Base-by-base conservation (phyloP, 2,329 filamentous ascomycete genomes). In the Epichloe typhina region DNA sequence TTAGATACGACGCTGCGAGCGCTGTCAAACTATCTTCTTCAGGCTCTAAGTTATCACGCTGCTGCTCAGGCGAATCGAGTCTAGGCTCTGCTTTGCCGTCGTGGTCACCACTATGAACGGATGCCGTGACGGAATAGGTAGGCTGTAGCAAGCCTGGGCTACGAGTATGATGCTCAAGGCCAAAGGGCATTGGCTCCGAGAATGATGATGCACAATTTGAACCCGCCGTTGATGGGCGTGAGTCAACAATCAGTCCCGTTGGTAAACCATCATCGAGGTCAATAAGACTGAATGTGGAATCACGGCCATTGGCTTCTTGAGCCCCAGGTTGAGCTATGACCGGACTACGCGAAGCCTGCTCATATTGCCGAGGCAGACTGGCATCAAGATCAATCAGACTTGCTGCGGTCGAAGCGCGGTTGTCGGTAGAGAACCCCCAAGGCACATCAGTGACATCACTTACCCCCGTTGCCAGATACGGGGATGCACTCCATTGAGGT, bases 321-420 rank as follows among this genome's bases (percentile, higher is more conserved):
- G 42, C 42, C 42, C 7, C 42, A 13, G 42, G 42, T 31, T 19
- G 21, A 26, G 42, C 17, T 7, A 5, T 23, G 38, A 17, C 38
- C n/a, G 38, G 38, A 17, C 38, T 17, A 39, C 38, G 38, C 38
- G 38, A 39, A 39, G 38, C 38, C 38, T 39, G 38, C 38, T 39
- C n/a, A 15, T 17, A 17, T 19, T 39, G 38, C n/a, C 9, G 38
- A 40, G 75, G 67, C 53, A 78, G 64, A 53, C 72, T 72, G 69
- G 77, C 72, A 52, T 79, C 76, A 5, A 78, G 67, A 52, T 78
- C 75, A 51, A 78, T 78, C 21, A 77, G 62, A 49, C 69, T 72
- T 6, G 26, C 26, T 26, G 70, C 64, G 9, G 68, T 61, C 1
- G 72, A 73, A 45, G 66, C 67, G 21, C 71, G 66, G 56, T 71